Conservation (phyloP, 1,284 basidiomycete genomes). For the Chalciporus sp. region DNA sequence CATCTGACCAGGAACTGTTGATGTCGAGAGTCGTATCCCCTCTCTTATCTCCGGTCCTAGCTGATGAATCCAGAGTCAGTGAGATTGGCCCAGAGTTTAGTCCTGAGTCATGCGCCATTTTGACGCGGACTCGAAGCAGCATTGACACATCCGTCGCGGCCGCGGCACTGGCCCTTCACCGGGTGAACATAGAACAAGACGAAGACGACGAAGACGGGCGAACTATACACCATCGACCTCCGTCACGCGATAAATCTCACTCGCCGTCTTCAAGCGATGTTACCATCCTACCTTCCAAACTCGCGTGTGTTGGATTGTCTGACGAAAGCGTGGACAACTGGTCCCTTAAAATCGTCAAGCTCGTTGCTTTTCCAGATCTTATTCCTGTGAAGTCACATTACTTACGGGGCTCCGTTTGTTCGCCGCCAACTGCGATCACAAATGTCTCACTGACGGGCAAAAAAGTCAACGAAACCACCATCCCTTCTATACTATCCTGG, state of each 20-base stretch:
- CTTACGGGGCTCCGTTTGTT: slow-evolving; percentile 5
- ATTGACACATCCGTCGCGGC: slow-evolving; percentile 37
- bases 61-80: slow-evolving; percentile 41
- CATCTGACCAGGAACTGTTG: slow-evolving; percentile 50
- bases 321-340: slow-evolving; percentile 68
- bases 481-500: slow-evolving; percentile 27
- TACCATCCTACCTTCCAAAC: slow-evolving; percentile 51
- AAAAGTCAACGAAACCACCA: slow-evolving; percentile 14
- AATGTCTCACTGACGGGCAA: slow-evolving; percentile 6
- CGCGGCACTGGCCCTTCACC: slow-evolving; percentile 32
- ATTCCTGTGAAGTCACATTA: slow-evolving; percentile 40
- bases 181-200: slow-evolving; percentile 10
- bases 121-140: slow-evolving; percentile 46
- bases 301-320: slow-evolving; percentile 59
- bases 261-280: slow-evolving; percentile 52
- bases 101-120: slow-evolving; percentile 42
- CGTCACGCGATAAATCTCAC: slow-evolving; percentile 40
- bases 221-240: slow-evolving; percentile 12
- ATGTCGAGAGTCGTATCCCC: slow-evolving; percentile 41
- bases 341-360: slow-evolving; percentile 73
- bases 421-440: neutral
- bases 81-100: slow-evolving; percentile 40
- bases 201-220: slow-evolving; percentile 5
- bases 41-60: slow-evolving; percentile 36
- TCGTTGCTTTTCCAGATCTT: slow-evolving; percentile 72